A percentile compares a stretch with the other conserved stretches of the same genome.
Conservation (phyloP, 345 rosid genomes). For the Brassica cretica region DNA sequence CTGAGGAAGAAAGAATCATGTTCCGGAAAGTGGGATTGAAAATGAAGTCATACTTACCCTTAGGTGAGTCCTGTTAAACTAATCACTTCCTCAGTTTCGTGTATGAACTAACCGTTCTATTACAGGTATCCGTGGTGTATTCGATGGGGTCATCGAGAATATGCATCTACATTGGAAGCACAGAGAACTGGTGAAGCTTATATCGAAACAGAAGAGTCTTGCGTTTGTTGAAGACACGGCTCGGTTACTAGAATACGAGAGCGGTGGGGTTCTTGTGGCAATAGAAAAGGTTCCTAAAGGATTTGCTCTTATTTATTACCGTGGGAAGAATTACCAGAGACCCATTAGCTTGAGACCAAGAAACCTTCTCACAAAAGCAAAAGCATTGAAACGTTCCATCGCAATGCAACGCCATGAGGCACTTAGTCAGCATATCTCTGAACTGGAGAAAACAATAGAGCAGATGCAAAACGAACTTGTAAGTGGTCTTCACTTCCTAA, state of each 20-base stretch:
- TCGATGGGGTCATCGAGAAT: slow-evolving; percentile 97
- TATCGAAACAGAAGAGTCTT: slow-evolving; percentile 85
- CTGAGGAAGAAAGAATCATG: slow-evolving; percentile 91
- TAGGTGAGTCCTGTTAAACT: slow-evolving; percentile 51
- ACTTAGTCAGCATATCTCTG: slow-evolving; percentile 88
- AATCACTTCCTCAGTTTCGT: not conserved
- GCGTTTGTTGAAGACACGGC: slow-evolving; percentile 94
- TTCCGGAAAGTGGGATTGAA: slow-evolving; percentile 89
- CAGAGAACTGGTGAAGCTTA: slow-evolving; percentile 95
- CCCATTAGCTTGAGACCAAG: slow-evolving; percentile 91
- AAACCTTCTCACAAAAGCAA: slow-evolving; percentile 93
- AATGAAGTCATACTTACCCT: slow-evolving; percentile 91
- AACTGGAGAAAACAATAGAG: slow-evolving; percentile 74
- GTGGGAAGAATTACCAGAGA: slow-evolving; percentile 89
- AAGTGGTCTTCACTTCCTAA: slow-evolving; percentile 42
- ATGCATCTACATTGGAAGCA: slow-evolving; percentile 99
- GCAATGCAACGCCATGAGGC: slow-evolving; percentile 99
- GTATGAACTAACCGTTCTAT: not conserved
- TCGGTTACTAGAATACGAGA: slow-evolving; percentile 85
- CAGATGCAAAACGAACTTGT: slow-evolving; percentile 82
- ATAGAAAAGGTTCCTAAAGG: slow-evolving; percentile 97
- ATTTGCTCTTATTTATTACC: slow-evolving; percentile 80
- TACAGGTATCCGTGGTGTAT: slow-evolving; percentile 95
- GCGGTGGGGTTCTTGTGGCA: slow-evolving; percentile 94
- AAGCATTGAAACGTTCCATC: slow-evolving; percentile 88